Base-by-base conservation (phyloP, 345 rosid species). In the Citrus reticulata region DNA sequence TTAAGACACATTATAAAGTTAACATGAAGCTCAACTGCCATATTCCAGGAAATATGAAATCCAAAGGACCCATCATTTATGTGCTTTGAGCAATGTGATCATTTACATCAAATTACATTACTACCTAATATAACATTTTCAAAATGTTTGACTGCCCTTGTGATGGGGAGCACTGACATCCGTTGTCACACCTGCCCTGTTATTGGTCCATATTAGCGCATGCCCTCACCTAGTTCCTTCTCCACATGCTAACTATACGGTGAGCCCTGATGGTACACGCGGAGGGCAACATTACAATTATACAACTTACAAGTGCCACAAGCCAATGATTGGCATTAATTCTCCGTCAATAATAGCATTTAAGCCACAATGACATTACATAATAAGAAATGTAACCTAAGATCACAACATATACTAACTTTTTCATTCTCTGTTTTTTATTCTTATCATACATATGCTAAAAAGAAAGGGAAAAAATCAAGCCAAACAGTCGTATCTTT, bases 1-100 rank as follows among this genome's bases (percentile, higher is more conserved):
- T 64, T 37, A 76, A 81, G 39, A 20, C 68, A 77, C 46, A 80
- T 60, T 80, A 51, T 73, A 34, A 30, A 70, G 20, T 20, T 24
- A 30, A 13, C 10, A 51, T 51, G 59, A 57, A 54, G 46, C 62
- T 19, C 58, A 46, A 2, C 73, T 14, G 51, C 54, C 30, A 61
- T 29, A 42, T 65, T 54, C 37, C 32, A 2, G 14, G 5, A 76
- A 5, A 66, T 49, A 74, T 9, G 61, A 46, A 32, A 77, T 27
- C 3, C n/a, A 51, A 46, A 10, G 54, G 30, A 13, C 37, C 37
- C 27, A 46, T 19, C 55, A 27, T 13, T 25, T 51, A 51, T 29
- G 67, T 37, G 9, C n/a, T 69, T 60, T 30, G 30, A 19, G 16
- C 46, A 57, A 58, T 27, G 42, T 58, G 58, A 77, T 7, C 24